A percentile compares a stretch with the other conserved stretches of the same genome.
Conservation (phyloP, 1,284 basidiomycete species). For the Melampsora americana region DNA sequence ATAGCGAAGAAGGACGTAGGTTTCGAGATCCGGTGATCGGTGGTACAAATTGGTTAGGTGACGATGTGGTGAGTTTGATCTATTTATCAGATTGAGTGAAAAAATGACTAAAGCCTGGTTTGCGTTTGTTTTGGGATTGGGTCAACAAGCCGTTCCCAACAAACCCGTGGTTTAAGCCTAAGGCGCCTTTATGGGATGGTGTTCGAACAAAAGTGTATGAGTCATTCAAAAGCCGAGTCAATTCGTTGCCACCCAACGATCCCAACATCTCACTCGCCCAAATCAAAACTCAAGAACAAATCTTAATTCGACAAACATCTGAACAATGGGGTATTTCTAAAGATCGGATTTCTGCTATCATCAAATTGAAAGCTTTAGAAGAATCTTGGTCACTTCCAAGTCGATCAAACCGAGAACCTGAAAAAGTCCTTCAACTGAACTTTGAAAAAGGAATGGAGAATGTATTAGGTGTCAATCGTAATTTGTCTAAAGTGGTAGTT, state of each 20-base stretch:
- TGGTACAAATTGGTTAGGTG: slow-evolving; percentile 49
- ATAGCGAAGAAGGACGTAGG: slow-evolving; percentile 45
- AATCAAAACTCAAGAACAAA: slow-evolving; percentile 27
- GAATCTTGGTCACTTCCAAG: slow-evolving; percentile 57
- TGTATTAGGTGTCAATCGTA: slow-evolving; percentile 18
- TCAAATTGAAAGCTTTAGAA: slow-evolving; percentile 74
- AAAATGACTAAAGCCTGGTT: neutral
- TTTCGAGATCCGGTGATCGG: slow-evolving; percentile 46
- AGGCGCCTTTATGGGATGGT: slow-evolving; percentile 66
- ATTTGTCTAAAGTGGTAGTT: neutral
- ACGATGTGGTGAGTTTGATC: slow-evolving; percentile 47
- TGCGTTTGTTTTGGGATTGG: neutral
- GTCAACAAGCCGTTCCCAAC: slow-evolving; percentile 67
- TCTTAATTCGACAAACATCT: slow-evolving; percentile 61
- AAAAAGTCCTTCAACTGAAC: slow-evolving; percentile 28
- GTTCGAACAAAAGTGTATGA: slow-evolving; percentile 57
- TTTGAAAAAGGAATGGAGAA: slow-evolving; percentile 43
- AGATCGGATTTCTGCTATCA: slow-evolving; percentile 72
- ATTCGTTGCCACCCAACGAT: neutral
- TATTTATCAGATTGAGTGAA: neutral
- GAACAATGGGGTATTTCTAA: slow-evolving; percentile 66
- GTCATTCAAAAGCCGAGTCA: slow-evolving; percentile 54
- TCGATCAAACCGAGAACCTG: slow-evolving; percentile 6
- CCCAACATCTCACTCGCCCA: slow-evolving; percentile 13
- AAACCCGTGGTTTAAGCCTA: slow-evolving; percentile 74